Evolutionary conservation across 208 protist species (phyloP), one percentile per base, ranked within the genome.

Genomic region (Lotmaria passim): DNA sequence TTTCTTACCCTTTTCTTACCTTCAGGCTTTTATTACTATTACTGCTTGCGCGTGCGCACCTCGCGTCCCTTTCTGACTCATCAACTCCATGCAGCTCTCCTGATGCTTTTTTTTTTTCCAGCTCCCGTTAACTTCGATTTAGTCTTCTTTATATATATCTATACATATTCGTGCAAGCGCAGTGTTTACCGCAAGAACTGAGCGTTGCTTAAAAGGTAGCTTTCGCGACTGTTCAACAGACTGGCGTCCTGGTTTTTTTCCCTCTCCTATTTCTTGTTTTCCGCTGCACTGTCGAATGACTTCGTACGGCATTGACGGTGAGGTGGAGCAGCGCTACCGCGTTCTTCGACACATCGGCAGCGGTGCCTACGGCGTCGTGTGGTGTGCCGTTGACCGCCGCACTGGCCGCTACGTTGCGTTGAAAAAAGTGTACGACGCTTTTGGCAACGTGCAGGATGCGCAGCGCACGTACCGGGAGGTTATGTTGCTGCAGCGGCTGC

Each of bases 391-490:
- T 2, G 96, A 99, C 76, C 91, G 81, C 19, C 78, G 86, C 43
- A 97, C 95, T 1, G 75, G 81, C 1, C 74, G 84, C 43, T 78
- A 69, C 19, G 92, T 99, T 2, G 98, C 98, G 21, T 69, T 99
- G 12, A 99, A 99, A 75, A 99, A 99, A 79, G 97, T 98, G 26
- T 98, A 98, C 73, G 97, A 98, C 59, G 97, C 97, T n/a, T 98
- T 98, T 72, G 95, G 84, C 11, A 97, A 98, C 61, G 72, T 91
- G 53, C 93, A 95, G 28, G 94, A 97, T 50, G 92, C 92, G 2
- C 87, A 97, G 79, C 89, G 97, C 38, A 99, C 98, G 0, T 99
- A 98, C 73, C 91, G 98, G 59, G 97, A 99, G 67, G 97, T 99
- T 23, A 97, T 98, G 93, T 96, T 99, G 60, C 62, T 99, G 17